Evolutionary conservation across 176 grass and related monocot genomes (phyloP), one percentile per base, ranked within the genome.

Genomic region (Ananas comosus): DNA sequence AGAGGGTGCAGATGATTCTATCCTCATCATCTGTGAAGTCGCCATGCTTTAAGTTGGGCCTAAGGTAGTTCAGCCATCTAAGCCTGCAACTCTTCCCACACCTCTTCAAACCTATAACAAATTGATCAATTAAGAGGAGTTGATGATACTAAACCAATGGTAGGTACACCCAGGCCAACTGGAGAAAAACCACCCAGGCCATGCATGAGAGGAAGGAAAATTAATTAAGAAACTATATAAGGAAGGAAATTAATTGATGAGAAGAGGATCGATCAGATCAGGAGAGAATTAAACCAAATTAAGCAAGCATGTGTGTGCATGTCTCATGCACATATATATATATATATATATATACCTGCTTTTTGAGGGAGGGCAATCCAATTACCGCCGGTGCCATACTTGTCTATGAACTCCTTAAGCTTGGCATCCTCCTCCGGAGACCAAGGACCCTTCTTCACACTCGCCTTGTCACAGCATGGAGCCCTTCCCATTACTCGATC

Each of bases 71-170:
- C 48, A 96, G 54, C 93, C 93, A 96, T 92, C 93, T 83, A 64
- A 96, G 71, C 56, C 93, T 96, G 29, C 93, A 96, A 52, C 93
- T 96, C 81, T 96, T 96, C 3, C 93, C 93, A 77, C 93, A 96
- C 79, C 93, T 89, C 64, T 81, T 92, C 74, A 96, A 68, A 10
- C 89, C 92, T 96, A 67, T 18, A 59, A 27, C 13, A 77, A 10
- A 14, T 23, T 42, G 17, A 6, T 64, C 77, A 1, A 23, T 23
- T 23, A 23, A 23, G 0, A 23, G 1, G 28, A 27, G 25, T 27
- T 27, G 25, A 27, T 27, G 25, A 27, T 27, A 27, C 25, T 27
- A 27, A 27, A 27, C 25, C 25, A 27, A 27, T 27, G 1, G 22
- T 23, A 23, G 1, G 25, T 27, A 27, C 25, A 27, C 25, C 2